Evolutionary conservation across 352 stramenopile genomes (phyloP).

Genomic region (Paralagenidium karlingii): DNA sequence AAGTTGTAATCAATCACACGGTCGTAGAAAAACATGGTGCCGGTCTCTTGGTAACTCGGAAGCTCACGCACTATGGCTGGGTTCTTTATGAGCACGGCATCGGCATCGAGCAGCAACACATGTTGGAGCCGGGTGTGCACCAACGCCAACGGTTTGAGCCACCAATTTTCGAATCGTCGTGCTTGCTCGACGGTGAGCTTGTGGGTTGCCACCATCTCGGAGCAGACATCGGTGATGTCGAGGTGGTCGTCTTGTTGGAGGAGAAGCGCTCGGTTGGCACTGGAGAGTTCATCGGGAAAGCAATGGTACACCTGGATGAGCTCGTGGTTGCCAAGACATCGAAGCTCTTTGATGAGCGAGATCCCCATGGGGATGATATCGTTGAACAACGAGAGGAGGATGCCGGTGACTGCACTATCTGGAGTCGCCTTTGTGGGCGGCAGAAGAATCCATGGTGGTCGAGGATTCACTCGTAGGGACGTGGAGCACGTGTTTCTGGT

Average conservation of each 20-base stretch:
- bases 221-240: conserved; percentile 4
- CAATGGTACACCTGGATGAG: conserved; percentile 3
- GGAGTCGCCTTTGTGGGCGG: too few species aligned
- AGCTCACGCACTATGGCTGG: not conserved
- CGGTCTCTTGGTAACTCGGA: conserved; percentile 1
- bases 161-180: conserved; percentile 1
- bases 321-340: conserved; percentile 1
- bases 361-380: conserved; percentile 1
- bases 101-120: conserved; percentile 3
- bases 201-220: not conserved
- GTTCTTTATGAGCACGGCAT: conserved; percentile 2
- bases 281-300: conserved; percentile 1
- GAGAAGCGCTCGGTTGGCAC: not conserved
- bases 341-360: conserved; percentile 5
- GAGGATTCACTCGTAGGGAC: too few species aligned
- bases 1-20: conserved; percentile 1
- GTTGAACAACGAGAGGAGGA: conserved; percentile 2
- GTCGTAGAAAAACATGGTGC: conserved; percentile 6
- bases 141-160: conserved; percentile 5
- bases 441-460: too few species aligned
- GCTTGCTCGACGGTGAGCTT: not conserved
- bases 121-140: conserved; percentile 1
- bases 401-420: too few species aligned
- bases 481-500: too few species aligned
- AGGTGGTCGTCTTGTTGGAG: not conserved